Percentiles rank a stretch among this genome's conserved stretches.
phyloP scores from a whole-genome alignment of 768 basidiomycete species.

The Boletellus emodensis region DNA sequence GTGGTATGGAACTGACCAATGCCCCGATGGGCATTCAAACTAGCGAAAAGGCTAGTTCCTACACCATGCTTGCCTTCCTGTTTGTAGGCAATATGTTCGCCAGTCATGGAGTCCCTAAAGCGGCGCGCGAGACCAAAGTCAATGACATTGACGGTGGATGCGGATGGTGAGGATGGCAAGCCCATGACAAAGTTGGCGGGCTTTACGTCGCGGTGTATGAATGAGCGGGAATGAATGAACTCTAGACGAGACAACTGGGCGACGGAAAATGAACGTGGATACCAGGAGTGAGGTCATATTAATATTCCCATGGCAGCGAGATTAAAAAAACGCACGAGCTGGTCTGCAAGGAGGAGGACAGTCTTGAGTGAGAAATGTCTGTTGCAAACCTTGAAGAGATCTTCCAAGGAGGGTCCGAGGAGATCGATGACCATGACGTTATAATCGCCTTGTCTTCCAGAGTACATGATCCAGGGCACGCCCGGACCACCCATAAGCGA shows the following conservation, averaged over 20 bases:
- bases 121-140: conserved; percentile 85
- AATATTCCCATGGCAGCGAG: conserved; percentile 3
- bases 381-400: conserved; percentile 86
- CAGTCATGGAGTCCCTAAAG: conserved; percentile 62
- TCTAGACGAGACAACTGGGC: conserved; percentile 88
- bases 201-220: conserved; percentile 96
- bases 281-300: conserved; percentile 11
- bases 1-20: conserved; percentile 46
- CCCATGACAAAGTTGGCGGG: conserved; percentile 99
- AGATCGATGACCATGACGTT: conserved; percentile 99
- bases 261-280: conserved; percentile 19
- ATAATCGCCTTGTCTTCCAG: conserved; percentile 86
- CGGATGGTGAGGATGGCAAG: conserved; percentile 49
- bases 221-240: conserved; percentile 92
- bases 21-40: conserved; percentile 72
- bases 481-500: conserved; percentile 85
- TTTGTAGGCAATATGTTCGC: conserved; percentile 65
- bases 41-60: conserved; percentile 72
- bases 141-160: conserved; percentile 83
- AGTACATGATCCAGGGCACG: conserved; percentile 91
- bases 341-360: conserved; percentile 88
- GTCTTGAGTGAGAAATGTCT: conserved; percentile 93
- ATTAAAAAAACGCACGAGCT: conserved; percentile 61
- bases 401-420: conserved; percentile 84
- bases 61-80: conserved; percentile 74